Conservation (phyloP, 495 filamentous ascomycete genomes). For the Halenospora varia region DNA sequence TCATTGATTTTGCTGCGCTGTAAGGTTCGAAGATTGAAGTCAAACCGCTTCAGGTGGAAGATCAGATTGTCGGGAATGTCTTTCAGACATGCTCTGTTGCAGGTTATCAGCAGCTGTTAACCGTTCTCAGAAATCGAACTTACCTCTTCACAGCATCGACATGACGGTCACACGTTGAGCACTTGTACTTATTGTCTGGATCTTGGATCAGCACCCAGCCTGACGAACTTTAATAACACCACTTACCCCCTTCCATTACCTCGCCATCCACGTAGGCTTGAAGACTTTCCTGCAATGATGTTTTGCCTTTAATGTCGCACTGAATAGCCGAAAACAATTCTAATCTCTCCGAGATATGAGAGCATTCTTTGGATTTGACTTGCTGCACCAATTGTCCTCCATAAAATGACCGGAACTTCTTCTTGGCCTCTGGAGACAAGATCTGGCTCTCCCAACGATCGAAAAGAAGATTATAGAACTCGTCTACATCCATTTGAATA, state of each 20-base stretch:
- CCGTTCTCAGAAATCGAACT: constrained; percentile 6
- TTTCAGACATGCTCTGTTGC: constrained; percentile 70
- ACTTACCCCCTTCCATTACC: constrained; percentile 85
- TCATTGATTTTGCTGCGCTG: constrained; percentile 94
- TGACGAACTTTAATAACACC: neutral
- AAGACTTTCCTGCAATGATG: constrained; percentile 76
- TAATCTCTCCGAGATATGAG: constrained; percentile 84
- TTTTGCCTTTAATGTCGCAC: constrained; percentile 95
- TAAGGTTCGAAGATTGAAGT: constrained; percentile 84
- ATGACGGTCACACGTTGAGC: constrained; percentile 82
- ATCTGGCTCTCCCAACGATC: constrained; percentile 89
- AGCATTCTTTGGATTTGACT: constrained; percentile 89
- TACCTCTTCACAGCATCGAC: constrained; percentile 92
- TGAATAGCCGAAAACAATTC: constrained; percentile 96
- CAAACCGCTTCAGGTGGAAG: constrained; percentile 94
- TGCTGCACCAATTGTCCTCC: constrained; percentile 92
- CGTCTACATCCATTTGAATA: constrained; percentile 96
- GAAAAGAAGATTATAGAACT: constrained; percentile 93
- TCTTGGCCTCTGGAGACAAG: constrained; percentile 59
- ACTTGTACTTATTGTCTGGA: constrained; percentile 89
- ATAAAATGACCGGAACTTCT: constrained; percentile 77
- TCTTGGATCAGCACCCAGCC: constrained; percentile 6
- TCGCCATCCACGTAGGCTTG: constrained; percentile 94
- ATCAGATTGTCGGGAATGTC: constrained; percentile 93
- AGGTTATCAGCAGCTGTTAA: neutral